Evolutionary conservation across 345 rosid genomes (phyloP), one percentile per base, ranked within the genome.

Genomic region (Odontarrhena argentea): DNA sequence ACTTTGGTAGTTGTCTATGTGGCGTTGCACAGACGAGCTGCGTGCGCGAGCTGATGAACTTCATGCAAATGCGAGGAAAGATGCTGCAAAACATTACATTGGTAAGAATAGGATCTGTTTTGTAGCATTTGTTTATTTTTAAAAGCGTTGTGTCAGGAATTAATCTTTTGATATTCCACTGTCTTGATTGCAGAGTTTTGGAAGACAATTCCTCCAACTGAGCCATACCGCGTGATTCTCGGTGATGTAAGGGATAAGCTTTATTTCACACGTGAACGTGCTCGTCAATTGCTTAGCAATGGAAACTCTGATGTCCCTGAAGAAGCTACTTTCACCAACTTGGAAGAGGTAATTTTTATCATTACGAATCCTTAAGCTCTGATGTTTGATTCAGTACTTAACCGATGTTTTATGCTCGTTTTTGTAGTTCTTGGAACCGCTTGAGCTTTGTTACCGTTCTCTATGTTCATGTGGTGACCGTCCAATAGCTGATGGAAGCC

Each of bases 401-500:
- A 11, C 67, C 6, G 14, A 6, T 50, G 37, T 58, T 40, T 50
- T 67, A 43, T 67, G 3, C 28, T n/a, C 9, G 59, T 60, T 56
- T 43, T 2, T 74, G 79, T 69, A 94, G 99, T 86, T 95, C 79
- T 74, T 95, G 91, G 97, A 91, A 66, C 99, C 99, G 55, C 96
- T 95, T 59, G 99, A 91, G 73, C 93, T 91, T 47, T 87, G 97
- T 73, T 95, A 91, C 76, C 78, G 89, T 53, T 95, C 99, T 4
- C 94, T 91, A 9, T 95, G 96, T 62, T 70, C 85, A 25, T 87
- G 94, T 24, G 99, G 99, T 70, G 99, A 95, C 77, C 89, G 83
- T 40, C 53, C 97, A 59, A 91, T 95, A 67, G 99, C 99, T 56
- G 99, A 95, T 70, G 99, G 99, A 57, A 91, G 96, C 81, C 97